Conservation (phyloP, 345 rosid species). For the Rhodamnia argentea region DNA sequence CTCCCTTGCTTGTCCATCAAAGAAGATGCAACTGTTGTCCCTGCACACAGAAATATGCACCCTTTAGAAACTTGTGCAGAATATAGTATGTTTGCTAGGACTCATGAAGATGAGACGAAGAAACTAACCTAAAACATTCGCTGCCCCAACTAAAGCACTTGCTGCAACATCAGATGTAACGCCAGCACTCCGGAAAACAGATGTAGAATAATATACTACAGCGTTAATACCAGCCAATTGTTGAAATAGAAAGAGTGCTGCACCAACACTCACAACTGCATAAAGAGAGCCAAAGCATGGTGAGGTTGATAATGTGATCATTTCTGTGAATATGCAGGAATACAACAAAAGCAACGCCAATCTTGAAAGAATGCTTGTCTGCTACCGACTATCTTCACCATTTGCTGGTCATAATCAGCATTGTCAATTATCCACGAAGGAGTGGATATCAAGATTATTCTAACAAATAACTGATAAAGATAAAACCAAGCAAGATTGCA, state of each 20-base stretch:
- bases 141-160: conserved; percentile 97
- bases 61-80: background rate
- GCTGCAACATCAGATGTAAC: conserved; percentile 95
- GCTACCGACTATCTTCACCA: background rate
- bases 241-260: conserved; percentile 96
- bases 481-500: background rate
- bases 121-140: conserved; percentile 84
- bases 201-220: conserved; percentile 93
- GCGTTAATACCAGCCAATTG: conserved; percentile 99
- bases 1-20: conserved; percentile 98
- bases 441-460: background rate
- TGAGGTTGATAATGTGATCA: background rate
- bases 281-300: background rate
- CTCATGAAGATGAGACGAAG: background rate
- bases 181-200: conserved; percentile 93
- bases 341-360: background rate
- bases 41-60: conserved; percentile 22
- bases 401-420: background rate
- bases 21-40: conserved; percentile 91
- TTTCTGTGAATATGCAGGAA: background rate
- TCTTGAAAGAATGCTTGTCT: background rate
- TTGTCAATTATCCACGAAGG: background rate
- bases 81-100: background rate
- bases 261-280: conserved; percentile 97
- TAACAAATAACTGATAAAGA: background rate